These are phyloP conservation scores for Mercurialis annua DNA, from an alignment of 345 rosid species.

Conservation along the genomic window DNA sequence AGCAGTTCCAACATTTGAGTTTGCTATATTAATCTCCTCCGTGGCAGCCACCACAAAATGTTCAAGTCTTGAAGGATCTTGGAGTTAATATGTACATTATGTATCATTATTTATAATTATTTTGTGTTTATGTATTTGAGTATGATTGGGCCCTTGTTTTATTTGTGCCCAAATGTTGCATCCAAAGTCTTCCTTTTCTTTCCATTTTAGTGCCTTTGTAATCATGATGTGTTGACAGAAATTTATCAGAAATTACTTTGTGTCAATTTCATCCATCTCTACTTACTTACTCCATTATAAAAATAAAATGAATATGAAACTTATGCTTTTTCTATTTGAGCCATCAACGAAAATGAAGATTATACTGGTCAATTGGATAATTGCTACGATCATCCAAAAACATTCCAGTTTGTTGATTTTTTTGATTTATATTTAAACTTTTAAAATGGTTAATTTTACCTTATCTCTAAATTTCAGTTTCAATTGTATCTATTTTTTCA, in stretches of 20 bases:
- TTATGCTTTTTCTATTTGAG: too few species aligned
- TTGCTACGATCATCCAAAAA: too few species aligned
- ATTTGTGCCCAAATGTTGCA: conserved; percentile 6
- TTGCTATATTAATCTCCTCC: not conserved
- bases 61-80: not conserved
- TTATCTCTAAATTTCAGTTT: too few species aligned
- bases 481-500: too few species aligned
- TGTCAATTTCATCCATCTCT: not conserved
- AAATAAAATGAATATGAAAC: too few species aligned
- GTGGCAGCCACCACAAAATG: not conserved
- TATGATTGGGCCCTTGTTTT: conserved; percentile 5
- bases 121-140: not conserved
- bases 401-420: too few species aligned
- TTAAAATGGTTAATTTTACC: too few species aligned
- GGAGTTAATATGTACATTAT: not conserved
- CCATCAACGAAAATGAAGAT: too few species aligned
- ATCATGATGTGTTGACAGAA: not conserved
- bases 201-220: not conserved
- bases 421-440: too few species aligned
- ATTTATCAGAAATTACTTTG: conserved; percentile 1
- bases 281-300: not conserved
- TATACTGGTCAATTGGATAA: too few species aligned
- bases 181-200: not conserved
- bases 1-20: conserved; percentile 31
- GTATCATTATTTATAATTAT: not conserved